Evolutionary conservation across 352 stramenopile species (phyloP), one percentile per base, ranked within the genome.

Genomic region (Pythium dissimile): DNA sequence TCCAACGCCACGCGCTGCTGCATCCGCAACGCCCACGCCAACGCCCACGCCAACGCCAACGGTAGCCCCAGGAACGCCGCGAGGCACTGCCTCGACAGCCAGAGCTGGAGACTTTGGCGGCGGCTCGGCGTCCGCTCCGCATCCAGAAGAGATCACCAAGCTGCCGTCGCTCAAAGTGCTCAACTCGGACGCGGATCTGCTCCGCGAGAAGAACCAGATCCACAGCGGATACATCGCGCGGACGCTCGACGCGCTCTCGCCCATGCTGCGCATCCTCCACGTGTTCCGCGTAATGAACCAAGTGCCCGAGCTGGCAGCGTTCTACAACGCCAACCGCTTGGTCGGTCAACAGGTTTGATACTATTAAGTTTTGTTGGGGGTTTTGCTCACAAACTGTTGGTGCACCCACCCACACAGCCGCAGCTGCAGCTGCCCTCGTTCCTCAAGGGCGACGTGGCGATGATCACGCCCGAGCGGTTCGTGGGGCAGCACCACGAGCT

Each of bases 301-400:
- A 78, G 64, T 89, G 2, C 69, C 83, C 0, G 83, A 87, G 28
- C 68, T 92, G 15, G 77, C 76, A 21, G 73, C 70, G 9, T 90
- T 89, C 49, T 92, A 92, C 68, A 89, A 89, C 46, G 74, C 76
- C 2, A 89, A 92, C 50, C 80, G 83, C 18, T 67, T 90, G 72
- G 81, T 92, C 43, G 11, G 13, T 53, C 2, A 13, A 3, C 4
- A 21, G 1, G 1, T 56, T 11, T 34, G 11, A 32, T 18, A 45
- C 10, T 32, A 20, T n/a, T n/a, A n/a, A n/a, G n/a, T n/a, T n/a
- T n/a, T n/a, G 8, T 32, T 35, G 24, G 12, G 34, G 34, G 31
- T 37, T 20, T 15, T 6, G 12, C 12, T 15, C 10, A 45, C 21
- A 35, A 13, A 37, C 5, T 24, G 1, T 21, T 41, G 12, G 16